These are phyloP conservation scores for Trichoderma sp. DNA, from an alignment of 2,329 filamentous ascomycete species.

Conservation along the genomic window DNA sequence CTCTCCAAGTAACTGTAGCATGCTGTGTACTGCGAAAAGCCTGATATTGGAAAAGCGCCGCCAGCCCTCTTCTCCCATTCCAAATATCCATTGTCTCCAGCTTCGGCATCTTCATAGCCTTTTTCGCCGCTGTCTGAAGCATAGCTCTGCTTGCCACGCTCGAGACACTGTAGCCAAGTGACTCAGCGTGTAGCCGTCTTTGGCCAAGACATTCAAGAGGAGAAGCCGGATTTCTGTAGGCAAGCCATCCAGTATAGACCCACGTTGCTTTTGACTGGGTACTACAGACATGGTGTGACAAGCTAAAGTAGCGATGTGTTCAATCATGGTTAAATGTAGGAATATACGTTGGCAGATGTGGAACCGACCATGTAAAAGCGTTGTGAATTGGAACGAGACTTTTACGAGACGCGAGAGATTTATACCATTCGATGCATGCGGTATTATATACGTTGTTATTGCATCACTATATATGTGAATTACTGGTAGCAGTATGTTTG, in stretches of 20 bases:
- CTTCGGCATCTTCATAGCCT: too few relatives aligned
- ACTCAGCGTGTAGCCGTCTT: slow-evolving; percentile 34
- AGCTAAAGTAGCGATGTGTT: neutral
- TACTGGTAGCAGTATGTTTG: too few relatives aligned
- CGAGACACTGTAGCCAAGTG: slow-evolving; percentile 39
- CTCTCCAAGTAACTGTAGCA: too few relatives aligned
- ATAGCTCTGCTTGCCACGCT: slow-evolving; percentile 39
- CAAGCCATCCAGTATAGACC: slow-evolving; percentile 3
- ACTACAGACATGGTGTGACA: neutral
- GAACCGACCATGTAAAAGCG: neutral
- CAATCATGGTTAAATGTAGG: neutral
- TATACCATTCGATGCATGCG: neutral
- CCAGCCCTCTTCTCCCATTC: too few relatives aligned
- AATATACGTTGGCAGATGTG: neutral
- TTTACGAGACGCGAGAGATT: neutral
- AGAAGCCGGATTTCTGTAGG: slow-evolving; percentile 17
- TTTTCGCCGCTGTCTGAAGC: too few relatives aligned
- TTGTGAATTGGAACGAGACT: neutral
- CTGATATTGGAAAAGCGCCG: too few relatives aligned
- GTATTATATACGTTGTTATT: too few relatives aligned
- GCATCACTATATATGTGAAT: too few relatives aligned
- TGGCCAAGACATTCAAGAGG: slow-evolving; percentile 34
- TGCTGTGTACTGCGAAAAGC: too few relatives aligned
- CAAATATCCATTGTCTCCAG: too few relatives aligned
- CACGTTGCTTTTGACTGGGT: neutral